Percentiles rank a stretch among this genome's conserved stretches.
These are phyloP conservation scores for Jamesozyma piceae DNA, from an alignment of 805 yeast genomes.

Conservation along the genomic window DNA sequence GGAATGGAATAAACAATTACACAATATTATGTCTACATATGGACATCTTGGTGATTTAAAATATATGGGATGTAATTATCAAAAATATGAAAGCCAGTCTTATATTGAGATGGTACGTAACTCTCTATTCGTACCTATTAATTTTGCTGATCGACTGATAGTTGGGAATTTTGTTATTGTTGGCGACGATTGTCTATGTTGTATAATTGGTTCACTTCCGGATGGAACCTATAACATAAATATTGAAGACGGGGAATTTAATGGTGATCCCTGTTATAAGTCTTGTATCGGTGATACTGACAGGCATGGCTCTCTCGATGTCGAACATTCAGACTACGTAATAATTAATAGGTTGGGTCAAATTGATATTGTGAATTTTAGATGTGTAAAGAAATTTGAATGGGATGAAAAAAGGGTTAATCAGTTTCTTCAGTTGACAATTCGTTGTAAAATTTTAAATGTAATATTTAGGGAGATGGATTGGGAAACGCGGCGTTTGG, in stretches of 20 bases:
- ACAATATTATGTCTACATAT: no score
- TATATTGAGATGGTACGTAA: conserved; percentile 1
- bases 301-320: background rate
- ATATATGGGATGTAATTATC: background rate
- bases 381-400: background rate
- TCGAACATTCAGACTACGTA: conserved; percentile 6
- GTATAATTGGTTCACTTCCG: conserved; percentile 9
- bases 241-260: background rate
- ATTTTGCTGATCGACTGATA: background rate
- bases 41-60: conserved; percentile 2
- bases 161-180: conserved; percentile 13
- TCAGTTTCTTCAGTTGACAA: background rate
- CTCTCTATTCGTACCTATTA: background rate
- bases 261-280: background rate
- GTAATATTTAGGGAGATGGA: background rate
- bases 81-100: background rate
- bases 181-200: conserved; percentile 8
- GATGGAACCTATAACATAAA: background rate
- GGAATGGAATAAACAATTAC: background rate
- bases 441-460: background rate
- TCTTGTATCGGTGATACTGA: background rate
- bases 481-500: background rate
- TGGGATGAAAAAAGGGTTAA: background rate
- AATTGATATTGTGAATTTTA: background rate
- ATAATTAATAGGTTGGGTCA: conserved; percentile 15